Percentiles rank a stretch among this genome's conserved stretches.
phyloP scores from a whole-genome alignment of 495 filamentous ascomycete species.

The Astrocystis sublimbata region DNA sequence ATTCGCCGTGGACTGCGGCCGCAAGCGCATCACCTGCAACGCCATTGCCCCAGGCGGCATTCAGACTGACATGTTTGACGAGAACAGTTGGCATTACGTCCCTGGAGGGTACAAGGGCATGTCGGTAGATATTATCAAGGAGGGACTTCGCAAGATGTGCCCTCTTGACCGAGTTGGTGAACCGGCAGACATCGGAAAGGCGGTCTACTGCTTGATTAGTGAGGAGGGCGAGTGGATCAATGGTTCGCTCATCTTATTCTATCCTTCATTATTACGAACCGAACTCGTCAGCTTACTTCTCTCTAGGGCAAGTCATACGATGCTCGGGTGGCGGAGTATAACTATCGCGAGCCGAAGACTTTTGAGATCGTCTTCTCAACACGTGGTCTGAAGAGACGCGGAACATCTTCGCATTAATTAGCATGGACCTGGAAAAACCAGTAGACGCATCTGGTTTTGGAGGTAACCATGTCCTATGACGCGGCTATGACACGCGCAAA shows the following conservation, averaged over 20 bases:
- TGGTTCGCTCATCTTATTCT: slow-evolving; percentile 41
- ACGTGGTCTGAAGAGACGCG: neutral
- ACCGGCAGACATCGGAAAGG: slow-evolving; percentile 57
- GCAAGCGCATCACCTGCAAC: slow-evolving; percentile 59
- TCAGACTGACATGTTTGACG: slow-evolving; percentile 71
- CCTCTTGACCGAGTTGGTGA: slow-evolving; percentile 54
- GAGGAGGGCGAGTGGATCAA: slow-evolving; percentile 64
- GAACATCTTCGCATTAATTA: neutral
- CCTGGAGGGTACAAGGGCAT: slow-evolving; percentile 51
- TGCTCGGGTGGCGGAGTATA: slow-evolving; percentile 35
- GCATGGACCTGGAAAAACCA: no score
- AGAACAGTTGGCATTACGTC: slow-evolving; percentile 62
- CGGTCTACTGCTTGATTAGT: slow-evolving; percentile 55
- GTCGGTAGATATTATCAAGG: slow-evolving; percentile 34
- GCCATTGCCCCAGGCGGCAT: slow-evolving; percentile 66
- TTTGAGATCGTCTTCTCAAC: neutral
- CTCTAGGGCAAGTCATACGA: slow-evolving; percentile 43
- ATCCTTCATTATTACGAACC: neutral
- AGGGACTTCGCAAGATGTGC: slow-evolving; percentile 49
- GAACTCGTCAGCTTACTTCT: slow-evolving; percentile 19
- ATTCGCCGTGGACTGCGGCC: slow-evolving; percentile 55
- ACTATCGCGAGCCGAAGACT: neutral
- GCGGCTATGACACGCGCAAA: no score
- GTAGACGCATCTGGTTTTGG: no score
- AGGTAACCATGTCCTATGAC: no score